Evolutionary conservation across 2,329 filamentous ascomycete species (phyloP), one percentile per base, ranked within the genome.

Genomic region (Pseudopithomyces maydicus): DNA sequence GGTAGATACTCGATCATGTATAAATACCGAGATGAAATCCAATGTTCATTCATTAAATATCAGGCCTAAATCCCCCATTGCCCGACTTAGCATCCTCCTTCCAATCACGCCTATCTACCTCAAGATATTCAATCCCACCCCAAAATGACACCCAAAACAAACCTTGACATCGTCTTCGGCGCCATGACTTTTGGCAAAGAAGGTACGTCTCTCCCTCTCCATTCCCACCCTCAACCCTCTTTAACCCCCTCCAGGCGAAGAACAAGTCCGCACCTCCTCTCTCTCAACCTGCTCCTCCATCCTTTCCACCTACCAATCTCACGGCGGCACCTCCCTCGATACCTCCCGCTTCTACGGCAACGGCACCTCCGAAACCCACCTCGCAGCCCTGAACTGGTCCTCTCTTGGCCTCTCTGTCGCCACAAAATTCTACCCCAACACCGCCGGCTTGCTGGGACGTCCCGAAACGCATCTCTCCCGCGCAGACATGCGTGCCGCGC

Each of bases 271-370:
- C 29, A 64, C 61, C 20, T 62, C 65, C 17, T 55, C 56, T 6
- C 48, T 68, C 22, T 20, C 54, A 3, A 57, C 62, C 19, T 62
- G 60, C 50, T 47, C 59, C 1, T 56, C 66, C 14, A 68, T 78
- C 36, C 64, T 79, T 11, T 65, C 69, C 23, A 59, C 65, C 2
- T 61, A 67, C 61, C 71, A 76, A 46, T 46, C 56, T 1, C 66
- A 76, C 58, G 62, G 66, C 12, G 67, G 78, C 55, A 58, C 46
- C 11, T 72, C 76, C 29, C 62, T 79, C 43, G 76, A 78, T 55
- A 78, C 75, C 0, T 73, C 76, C 2, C 73, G 75, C 26, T 66
- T 76, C 49, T 78, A 78, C 65, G 76, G 75, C 45, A 43, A 50
- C 12, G 76, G 77, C 44, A 66, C 68, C 32, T 70, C 67, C 23